These are phyloP conservation scores for Ammopiptanthus mongolicus DNA, from an alignment of 306 rosid genomes.

Conservation along the genomic window DNA sequence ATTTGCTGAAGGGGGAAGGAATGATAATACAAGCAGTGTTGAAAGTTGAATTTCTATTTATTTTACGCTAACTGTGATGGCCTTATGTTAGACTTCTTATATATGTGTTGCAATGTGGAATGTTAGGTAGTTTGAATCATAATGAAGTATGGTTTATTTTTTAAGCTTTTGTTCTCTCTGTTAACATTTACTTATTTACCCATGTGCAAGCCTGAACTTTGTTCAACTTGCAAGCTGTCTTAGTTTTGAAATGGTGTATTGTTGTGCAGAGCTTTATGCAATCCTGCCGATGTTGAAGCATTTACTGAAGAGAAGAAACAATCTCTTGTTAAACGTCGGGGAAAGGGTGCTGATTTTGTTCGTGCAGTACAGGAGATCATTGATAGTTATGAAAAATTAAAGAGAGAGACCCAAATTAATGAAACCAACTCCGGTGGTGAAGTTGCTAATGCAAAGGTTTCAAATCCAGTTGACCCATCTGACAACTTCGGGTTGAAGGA, in stretches of 20 bases:
- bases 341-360: slow-evolving; percentile 86
- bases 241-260: slow-evolving; percentile 33
- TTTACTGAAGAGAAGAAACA: slow-evolving; percentile 98
- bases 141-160: background rate
- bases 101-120: background rate
- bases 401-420: slow-evolving; percentile 44
- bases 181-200: slow-evolving; percentile 8
- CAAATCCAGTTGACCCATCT: slow-evolving; percentile 42
- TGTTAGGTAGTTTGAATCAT: background rate
- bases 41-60: background rate
- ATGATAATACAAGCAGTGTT: background rate
- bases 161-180: background rate
- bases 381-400: slow-evolving; percentile 65
- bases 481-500: slow-evolving; percentile 42
- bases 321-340: slow-evolving; percentile 78
- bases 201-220: slow-evolving; percentile 2
- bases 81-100: background rate
- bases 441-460: slow-evolving; percentile 37
- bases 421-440: slow-evolving; percentile 42
- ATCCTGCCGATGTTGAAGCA: slow-evolving; percentile 90
- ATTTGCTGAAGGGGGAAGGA: background rate
- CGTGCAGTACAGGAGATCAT: slow-evolving; percentile 89
- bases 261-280: slow-evolving; percentile 86
- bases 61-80: background rate
- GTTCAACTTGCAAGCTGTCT: slow-evolving; percentile 11